phyloP scores from a whole-genome alignment of 1,284 basidiomycete species.

The Ustilago lituana region DNA sequence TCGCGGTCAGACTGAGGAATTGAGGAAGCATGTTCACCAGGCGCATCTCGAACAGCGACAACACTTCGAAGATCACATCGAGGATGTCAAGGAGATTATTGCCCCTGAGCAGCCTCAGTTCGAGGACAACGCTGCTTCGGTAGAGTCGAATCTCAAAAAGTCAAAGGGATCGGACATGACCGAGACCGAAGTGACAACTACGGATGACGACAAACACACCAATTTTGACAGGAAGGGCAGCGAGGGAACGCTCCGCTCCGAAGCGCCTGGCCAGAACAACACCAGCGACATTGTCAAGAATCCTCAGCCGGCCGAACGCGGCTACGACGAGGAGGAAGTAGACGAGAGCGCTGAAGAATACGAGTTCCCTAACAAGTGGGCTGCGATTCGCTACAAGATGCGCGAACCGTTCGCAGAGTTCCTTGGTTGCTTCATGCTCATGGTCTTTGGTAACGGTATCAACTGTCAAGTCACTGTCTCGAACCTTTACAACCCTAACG shows the following conservation, averaged over 20 bases:
- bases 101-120: slow-evolving; percentile 9
- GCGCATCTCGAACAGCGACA: slow-evolving; percentile 19
- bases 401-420: slow-evolving; percentile 60
- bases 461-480: slow-evolving; percentile 58
- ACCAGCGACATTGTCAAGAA: slow-evolving; percentile 9
- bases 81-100: slow-evolving; percentile 27
- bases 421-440: slow-evolving; percentile 55
- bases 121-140: slow-evolving; percentile 3
- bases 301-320: slow-evolving; percentile 32
- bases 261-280: background rate
- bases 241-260: slow-evolving; percentile 12
- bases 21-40: slow-evolving; percentile 38
- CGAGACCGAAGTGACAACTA: slow-evolving; percentile 11
- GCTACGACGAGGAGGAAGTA: slow-evolving; percentile 12
- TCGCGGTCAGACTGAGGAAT: slow-evolving; percentile 41
- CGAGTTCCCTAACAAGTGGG: slow-evolving; percentile 58
- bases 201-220: slow-evolving; percentile 10
- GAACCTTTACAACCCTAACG: slow-evolving; percentile 29
- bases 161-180: slow-evolving; percentile 5
- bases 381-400: slow-evolving; percentile 48
- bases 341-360: slow-evolving; percentile 27
- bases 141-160: slow-evolving; percentile 9
- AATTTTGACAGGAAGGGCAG: slow-evolving; percentile 12
- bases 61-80: slow-evolving; percentile 23
- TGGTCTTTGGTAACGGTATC: slow-evolving; percentile 61